Base-by-base conservation (phyloP, 495 filamentous ascomycete species). In the Neurospora pannonica region DNA sequence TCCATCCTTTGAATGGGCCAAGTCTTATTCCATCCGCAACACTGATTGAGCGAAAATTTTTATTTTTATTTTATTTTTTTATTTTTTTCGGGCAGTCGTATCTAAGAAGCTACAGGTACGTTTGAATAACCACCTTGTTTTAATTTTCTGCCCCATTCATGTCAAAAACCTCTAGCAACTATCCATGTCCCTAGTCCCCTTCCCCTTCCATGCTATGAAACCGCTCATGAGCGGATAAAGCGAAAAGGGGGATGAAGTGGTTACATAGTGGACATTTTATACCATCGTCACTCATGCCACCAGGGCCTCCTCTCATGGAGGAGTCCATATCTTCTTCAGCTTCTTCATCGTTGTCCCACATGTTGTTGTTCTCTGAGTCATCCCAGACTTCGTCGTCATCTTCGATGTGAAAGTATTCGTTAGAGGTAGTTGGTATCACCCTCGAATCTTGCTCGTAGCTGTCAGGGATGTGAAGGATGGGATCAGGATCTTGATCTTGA, bases 201-300 rank as follows among this genome's bases (percentile, higher is more conserved):
- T 84, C 79, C 13, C 15, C 17, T 19, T 78, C 83, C 71, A 87
- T 74, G 36, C 76, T 77, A 83, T 97, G 94, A 77, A 90, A 97
- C 71, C 91, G 84, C 75, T 86, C 82, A 81, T 97, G 94, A 4
- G 93, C 93, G 24, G 85, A 75, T 78, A 90, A 86, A 8, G 93
- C 94, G 82, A 95, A 96, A 15, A 83, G 74, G 0, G 93, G 93
- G 72, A 96, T 90, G 6, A 82, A 75, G 19, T 87, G 87, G 13
- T 89, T 90, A 79, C 93, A 96, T 7, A 81, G 75, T 0, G 76
- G 76, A 79, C 93, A 95, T 9, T 77, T 67, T 0, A 28, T 67
- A 13, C 54, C 54, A 34, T 67, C 54, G 7, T 13, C 54, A 67
- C 36, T 37, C 36, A 37, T 37, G 36, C 36, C 36, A 37, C 36